Percentiles rank a stretch among this genome's conserved stretches.
Conservation (phyloP, 345 rosid genomes). For the Syzygium aromaticum region DNA sequence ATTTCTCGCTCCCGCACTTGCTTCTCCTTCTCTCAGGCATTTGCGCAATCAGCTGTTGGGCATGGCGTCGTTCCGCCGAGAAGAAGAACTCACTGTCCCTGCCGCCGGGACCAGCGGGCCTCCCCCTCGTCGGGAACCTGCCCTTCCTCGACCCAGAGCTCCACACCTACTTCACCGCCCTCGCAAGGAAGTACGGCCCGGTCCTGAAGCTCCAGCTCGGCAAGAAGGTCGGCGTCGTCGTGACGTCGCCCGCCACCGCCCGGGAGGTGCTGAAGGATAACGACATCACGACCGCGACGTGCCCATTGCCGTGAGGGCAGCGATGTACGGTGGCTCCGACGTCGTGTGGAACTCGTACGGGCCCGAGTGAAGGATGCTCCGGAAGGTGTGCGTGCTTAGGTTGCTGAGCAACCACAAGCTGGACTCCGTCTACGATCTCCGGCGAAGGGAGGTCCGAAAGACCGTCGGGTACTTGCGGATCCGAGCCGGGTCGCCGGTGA, state of each 20-base stretch:
- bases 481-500: slow-evolving; percentile 19
- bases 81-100: not conserved
- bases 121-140: slow-evolving; percentile 42
- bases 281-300: slow-evolving; percentile 27
- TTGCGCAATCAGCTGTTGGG: not conserved
- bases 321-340: slow-evolving; percentile 20
- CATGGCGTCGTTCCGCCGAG: not conserved
- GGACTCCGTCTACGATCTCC: slow-evolving; percentile 18
- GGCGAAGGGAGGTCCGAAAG: slow-evolving; percentile 21
- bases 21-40: not conserved
- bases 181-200: slow-evolving; percentile 34
- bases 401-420: slow-evolving; percentile 22
- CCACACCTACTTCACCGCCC: slow-evolving; percentile 35
- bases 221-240: slow-evolving; percentile 18
- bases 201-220: slow-evolving; percentile 33
- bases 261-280: slow-evolving; percentile 30
- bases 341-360: slow-evolving; percentile 25
- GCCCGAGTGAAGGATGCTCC: slow-evolving; percentile 27
- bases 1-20: not conserved
- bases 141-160: slow-evolving; percentile 48
- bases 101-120: slow-evolving; percentile 43
- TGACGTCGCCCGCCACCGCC: slow-evolving; percentile 29
- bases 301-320: slow-evolving; percentile 6
- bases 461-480: slow-evolving; percentile 6
- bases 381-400: slow-evolving; percentile 20